These are phyloP conservation scores for Colletotrichum sidae DNA, from an alignment of 2,329 filamentous ascomycete genomes.

Conservation along the genomic window DNA sequence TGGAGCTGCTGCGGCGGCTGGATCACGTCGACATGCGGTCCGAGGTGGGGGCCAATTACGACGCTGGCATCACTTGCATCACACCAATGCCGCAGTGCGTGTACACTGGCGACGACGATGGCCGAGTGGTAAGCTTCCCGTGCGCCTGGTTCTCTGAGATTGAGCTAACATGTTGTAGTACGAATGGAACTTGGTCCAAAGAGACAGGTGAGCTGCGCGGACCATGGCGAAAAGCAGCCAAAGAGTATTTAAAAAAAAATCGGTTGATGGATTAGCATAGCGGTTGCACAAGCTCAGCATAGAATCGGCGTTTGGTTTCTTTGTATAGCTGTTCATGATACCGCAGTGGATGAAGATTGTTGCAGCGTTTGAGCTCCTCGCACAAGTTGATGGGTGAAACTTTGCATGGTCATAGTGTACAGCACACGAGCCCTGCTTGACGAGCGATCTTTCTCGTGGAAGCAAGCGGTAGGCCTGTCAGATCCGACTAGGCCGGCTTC, in stretches of 20 bases:
- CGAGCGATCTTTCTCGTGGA: neutral
- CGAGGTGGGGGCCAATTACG: conserved; percentile 67
- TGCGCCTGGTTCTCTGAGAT: neutral
- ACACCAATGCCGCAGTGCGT: conserved; percentile 84
- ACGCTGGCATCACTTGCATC: conserved; percentile 86
- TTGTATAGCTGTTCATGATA: conserved; percentile 9
- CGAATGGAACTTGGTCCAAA: conserved; percentile 71
- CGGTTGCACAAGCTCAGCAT: conserved; percentile 24
- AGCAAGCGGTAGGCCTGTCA: neutral
- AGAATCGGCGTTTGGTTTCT: conserved; percentile 27
- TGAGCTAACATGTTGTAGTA: conserved; percentile 55
- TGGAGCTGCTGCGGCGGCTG: conserved; percentile 83
- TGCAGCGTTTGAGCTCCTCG: conserved; percentile 7
- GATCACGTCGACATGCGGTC: conserved; percentile 81
- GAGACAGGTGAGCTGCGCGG: conserved; percentile 65
- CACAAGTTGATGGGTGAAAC: conserved; percentile 15
- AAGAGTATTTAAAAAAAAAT: conserved; percentile 51
- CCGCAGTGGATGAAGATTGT: neutral
- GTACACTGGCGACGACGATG: conserved; percentile 95
- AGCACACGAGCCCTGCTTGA: conserved; percentile 12
- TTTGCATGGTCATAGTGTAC: conserved; percentile 32
- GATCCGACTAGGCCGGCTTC: conserved; percentile 13
- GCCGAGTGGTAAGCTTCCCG: conserved; percentile 76
- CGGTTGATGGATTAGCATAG: conserved; percentile 38
- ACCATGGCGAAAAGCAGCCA: conserved; percentile 68